Conservation (phyloP, 2,329 filamentous ascomycete species). For the Fusarium palustre region DNA sequence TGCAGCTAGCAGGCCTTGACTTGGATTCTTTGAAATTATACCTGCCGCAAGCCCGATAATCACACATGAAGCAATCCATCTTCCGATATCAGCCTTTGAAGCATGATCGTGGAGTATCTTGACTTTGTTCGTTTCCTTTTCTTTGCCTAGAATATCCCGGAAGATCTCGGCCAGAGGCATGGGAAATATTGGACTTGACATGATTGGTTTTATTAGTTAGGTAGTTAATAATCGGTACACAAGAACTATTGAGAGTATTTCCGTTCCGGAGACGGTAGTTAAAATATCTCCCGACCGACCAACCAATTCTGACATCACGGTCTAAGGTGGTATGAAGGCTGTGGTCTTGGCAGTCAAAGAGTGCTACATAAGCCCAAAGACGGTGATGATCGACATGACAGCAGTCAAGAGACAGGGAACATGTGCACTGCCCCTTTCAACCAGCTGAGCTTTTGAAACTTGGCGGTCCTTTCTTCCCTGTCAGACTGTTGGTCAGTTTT, state of each 20-base stretch:
- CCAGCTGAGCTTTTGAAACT: neutral
- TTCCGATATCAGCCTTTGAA: conserved; percentile 34
- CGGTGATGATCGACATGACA: conserved; percentile 8
- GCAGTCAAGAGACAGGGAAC: conserved; percentile 1
- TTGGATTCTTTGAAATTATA: conserved; percentile 32
- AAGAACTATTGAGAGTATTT: neutral
- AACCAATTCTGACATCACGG: neutral
- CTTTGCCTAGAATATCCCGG: conserved; percentile 22
- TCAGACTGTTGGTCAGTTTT: neutral
- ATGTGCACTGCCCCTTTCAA: conserved; percentile 12
- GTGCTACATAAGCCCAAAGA: neutral
- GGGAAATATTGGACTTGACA: conserved; percentile 30
- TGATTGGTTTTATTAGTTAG: neutral
- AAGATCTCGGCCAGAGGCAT: conserved; percentile 28
- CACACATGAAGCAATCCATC: conserved; percentile 26
- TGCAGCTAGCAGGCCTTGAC: conserved; percentile 17
- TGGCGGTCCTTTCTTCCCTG: neutral
- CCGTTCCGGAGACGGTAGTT: neutral
- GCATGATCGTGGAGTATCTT: conserved; percentile 32
- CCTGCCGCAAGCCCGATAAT: conserved; percentile 31
- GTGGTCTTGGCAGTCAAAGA: conserved; percentile 10
- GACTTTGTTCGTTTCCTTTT: conserved; percentile 29
- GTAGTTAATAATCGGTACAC: neutral
- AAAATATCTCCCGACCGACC: neutral
- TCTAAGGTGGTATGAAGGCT: neutral